These are phyloP conservation scores for Rhizopogon vesiculosus DNA, from an alignment of 768 basidiomycete species.

Conservation along the genomic window DNA sequence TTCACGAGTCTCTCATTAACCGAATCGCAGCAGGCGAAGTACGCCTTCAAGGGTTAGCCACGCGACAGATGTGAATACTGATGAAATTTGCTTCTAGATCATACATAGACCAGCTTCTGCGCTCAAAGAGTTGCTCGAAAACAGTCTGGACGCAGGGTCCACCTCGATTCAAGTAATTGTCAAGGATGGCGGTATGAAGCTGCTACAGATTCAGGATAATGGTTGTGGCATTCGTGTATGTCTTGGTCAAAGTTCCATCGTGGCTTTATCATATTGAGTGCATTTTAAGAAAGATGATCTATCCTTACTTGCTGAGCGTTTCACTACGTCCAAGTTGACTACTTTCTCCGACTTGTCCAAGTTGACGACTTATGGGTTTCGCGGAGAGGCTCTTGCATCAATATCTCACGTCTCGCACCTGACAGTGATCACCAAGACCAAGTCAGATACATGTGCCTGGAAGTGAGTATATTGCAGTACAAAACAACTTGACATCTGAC, in stretches of 20 bases:
- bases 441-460: conserved; percentile 80
- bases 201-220: conserved; percentile 95
- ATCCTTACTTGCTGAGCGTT: conserved; percentile 87
- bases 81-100: conserved; percentile 44
- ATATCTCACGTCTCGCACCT: conserved; percentile 93
- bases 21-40: conserved; percentile 84
- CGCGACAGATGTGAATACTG: neutral
- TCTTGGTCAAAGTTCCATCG: conserved; percentile 4
- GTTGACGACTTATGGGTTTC: conserved; percentile 92
- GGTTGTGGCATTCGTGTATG: conserved; percentile 90
- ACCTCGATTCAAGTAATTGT: conserved; percentile 83
- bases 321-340: conserved; percentile 91
- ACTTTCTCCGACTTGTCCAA: conserved; percentile 80
- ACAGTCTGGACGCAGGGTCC: conserved; percentile 89
- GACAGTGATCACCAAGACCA: conserved; percentile 88
- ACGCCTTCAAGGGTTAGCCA: neutral
- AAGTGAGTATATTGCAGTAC: conserved; percentile 53
- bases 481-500: conserved; percentile 2
- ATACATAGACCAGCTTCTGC: conserved; percentile 92
- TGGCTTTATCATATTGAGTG: neutral
- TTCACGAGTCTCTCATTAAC: conserved; percentile 84
- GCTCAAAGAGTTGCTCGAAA: conserved; percentile 93
- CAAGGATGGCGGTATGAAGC: conserved; percentile 94
- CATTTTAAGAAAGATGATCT: conserved; percentile 72
- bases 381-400: conserved; percentile 94